Percentiles rank a stretch among this genome's conserved stretches.
phyloP scores from a whole-genome alignment of 2,329 filamentous ascomycete genomes.

The Trichophyton verrucosum region DNA sequence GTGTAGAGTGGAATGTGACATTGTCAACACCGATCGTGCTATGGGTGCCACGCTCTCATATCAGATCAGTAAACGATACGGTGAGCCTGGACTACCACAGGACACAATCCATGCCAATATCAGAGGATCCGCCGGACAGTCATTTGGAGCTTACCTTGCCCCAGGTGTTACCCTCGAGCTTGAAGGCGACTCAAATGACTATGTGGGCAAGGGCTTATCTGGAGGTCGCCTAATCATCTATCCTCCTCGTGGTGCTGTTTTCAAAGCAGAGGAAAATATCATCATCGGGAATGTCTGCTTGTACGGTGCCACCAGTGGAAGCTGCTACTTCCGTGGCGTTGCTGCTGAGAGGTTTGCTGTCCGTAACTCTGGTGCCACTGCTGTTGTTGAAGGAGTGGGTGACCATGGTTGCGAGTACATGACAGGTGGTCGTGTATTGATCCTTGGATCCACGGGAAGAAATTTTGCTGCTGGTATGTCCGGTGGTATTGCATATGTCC shows the following conservation, averaged over 20 bases:
- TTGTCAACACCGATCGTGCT: constrained; percentile 91
- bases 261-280: constrained; percentile 93
- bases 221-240: constrained; percentile 90
- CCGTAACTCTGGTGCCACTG: constrained; percentile 87
- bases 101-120: constrained; percentile 95
- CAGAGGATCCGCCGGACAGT: constrained; percentile 90
- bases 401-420: constrained; percentile 98
- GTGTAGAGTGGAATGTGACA: constrained; percentile 85
- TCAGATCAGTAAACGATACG: constrained; percentile 86
- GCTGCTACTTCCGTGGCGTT: constrained; percentile 92
- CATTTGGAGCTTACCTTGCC: constrained; percentile 87
- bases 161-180: constrained; percentile 89
- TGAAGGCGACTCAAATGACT: constrained; percentile 92
- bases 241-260: constrained; percentile 76
- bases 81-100: constrained; percentile 74
- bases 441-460: constrained; percentile 78
- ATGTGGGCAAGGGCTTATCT: constrained; percentile 89
- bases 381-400: constrained; percentile 92
- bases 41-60: constrained; percentile 91
- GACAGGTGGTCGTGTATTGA: constrained; percentile 83
- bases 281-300: constrained; percentile 89
- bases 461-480: constrained; percentile 99
- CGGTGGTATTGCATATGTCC: constrained; percentile 87
- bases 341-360: constrained; percentile 95
- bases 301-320: constrained; percentile 83